A percentile compares a stretch with the other conserved stretches of the same genome.
Evolutionary conservation across 768 basidiomycete genomes (phyloP).

Genomic region (Lactarius hatsudake): DNA sequence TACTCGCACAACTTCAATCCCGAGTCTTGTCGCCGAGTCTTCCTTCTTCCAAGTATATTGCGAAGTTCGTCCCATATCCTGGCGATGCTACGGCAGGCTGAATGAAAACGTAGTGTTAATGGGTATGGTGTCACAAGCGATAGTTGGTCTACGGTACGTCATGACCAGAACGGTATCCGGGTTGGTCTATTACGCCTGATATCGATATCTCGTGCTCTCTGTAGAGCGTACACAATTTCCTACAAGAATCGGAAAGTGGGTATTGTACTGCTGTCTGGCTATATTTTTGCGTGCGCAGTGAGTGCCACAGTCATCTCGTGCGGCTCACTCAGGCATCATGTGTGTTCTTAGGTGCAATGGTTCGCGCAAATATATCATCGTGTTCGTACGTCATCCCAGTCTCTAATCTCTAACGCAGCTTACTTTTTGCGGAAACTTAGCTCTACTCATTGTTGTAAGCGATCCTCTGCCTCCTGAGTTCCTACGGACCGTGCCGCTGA

Average conservation of each 20-base stretch:
- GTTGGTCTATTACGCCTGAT: background rate
- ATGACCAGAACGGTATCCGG: background rate
- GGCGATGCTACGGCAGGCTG: constrained; percentile 4
- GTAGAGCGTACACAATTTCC: constrained; percentile 57
- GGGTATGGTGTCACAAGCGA: constrained; percentile 60
- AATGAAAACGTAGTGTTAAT: constrained; percentile 48
- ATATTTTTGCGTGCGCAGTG: constrained; percentile 45
- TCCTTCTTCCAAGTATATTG: constrained; percentile 52
- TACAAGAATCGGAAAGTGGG: constrained; percentile 44
- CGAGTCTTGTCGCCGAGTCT: constrained; percentile 47
- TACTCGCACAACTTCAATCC: constrained; percentile 50
- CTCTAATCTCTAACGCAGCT: background rate
- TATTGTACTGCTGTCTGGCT: constrained; percentile 41
- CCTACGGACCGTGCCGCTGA: background rate
- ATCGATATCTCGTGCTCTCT: constrained; percentile 1
- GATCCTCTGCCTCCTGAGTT: background rate
- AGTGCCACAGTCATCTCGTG: constrained; percentile 32
- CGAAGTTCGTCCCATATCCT: constrained; percentile 47
- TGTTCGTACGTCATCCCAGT: constrained; percentile 39
- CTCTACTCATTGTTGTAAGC: constrained; percentile 5
- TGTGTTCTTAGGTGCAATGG: constrained; percentile 47
- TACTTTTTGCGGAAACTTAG: constrained; percentile 20
- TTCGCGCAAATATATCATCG: constrained; percentile 52
- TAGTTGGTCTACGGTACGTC: constrained; percentile 55
- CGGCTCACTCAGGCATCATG: background rate